Conservation (phyloP, 768 basidiomycete species). For the Pleurotus tuber-regium region DNA sequence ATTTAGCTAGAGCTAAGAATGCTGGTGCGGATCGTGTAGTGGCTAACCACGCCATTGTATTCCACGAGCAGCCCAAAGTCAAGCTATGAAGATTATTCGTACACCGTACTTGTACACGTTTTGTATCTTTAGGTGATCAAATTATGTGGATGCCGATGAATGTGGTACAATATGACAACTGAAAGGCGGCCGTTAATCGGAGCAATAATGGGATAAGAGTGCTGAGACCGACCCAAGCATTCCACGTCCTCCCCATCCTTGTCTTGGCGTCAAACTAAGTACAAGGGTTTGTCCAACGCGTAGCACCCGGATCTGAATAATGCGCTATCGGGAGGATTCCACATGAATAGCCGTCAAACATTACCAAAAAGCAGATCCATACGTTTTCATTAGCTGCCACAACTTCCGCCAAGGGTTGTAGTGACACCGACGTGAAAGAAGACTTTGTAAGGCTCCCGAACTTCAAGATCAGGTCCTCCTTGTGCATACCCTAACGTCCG, state of each 20-base stretch:
- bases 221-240: conserved; percentile 70
- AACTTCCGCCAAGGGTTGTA: conserved; percentile 71
- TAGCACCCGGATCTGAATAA: conserved; percentile 55
- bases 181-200: conserved; percentile 10
- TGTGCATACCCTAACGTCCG: conserved; percentile 55
- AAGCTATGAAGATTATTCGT: too few relatives aligned
- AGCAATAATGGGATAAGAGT: too few relatives aligned
- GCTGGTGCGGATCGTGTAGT: conserved; percentile 20
- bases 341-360: neutral
- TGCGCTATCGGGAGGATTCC: conserved; percentile 39
- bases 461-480: conserved; percentile 68
- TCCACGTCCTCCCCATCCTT: conserved; percentile 87
- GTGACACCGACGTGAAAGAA: conserved; percentile 49
- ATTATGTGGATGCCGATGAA: conserved; percentile 20
- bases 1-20: conserved; percentile 29
- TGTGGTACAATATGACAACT: conserved; percentile 67
- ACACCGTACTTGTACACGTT: conserved; percentile 11
- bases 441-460: conserved; percentile 63
- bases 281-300: conserved; percentile 44
- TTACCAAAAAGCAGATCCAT: conserved; percentile 22
- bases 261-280: conserved; percentile 63
- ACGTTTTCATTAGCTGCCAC: conserved; percentile 82
- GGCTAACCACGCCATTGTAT: conserved; percentile 32
- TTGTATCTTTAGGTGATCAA: neutral
- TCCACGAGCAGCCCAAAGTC: conserved; percentile 19